Conservation (phyloP, 2,329 filamentous ascomycete genomes). For the Aureobasidium zeae region DNA sequence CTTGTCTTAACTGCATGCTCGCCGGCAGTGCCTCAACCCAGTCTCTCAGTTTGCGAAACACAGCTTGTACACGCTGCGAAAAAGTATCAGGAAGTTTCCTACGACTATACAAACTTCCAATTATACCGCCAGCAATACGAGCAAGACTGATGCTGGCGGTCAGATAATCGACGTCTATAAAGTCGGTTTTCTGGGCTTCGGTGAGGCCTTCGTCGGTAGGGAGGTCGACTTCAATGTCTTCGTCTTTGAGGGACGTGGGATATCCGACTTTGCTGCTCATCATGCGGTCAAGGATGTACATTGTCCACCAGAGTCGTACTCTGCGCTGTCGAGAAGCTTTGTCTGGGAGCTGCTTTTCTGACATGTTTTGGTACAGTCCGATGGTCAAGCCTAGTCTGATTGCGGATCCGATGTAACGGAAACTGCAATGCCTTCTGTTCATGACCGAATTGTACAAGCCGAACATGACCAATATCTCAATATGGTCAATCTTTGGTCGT, state of each 20-base stretch:
- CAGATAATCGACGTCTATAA: conserved; percentile 33
- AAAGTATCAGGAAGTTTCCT: conserved; percentile 25
- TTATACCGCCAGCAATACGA: conserved; percentile 23
- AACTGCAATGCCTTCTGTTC: conserved; percentile 39
- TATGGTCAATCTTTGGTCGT: conserved; percentile 35
- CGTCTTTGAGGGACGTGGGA: conserved; percentile 27
- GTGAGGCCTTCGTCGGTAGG: conserved; percentile 31
- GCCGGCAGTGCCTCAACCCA: conserved; percentile 31
- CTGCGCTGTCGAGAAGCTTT: conserved; percentile 26
- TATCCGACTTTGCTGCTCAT: conserved; percentile 29
- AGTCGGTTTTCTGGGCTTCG: conserved; percentile 20
- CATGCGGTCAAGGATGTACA: conserved; percentile 28
- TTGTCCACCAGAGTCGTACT: conserved; percentile 30
- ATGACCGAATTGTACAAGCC: conserved; percentile 38
- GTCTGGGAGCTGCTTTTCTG: conserved; percentile 34
- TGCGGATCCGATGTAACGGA: conserved; percentile 37
- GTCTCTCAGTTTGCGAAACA: conserved; percentile 29
- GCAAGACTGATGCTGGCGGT: conserved; percentile 35
- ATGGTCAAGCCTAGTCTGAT: conserved; percentile 38
- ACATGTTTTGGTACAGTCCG: conserved; percentile 36
- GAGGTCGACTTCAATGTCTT: conserved; percentile 34
- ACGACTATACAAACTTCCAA: conserved; percentile 20
- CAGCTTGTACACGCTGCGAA: conserved; percentile 30
- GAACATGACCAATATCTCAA: conserved; percentile 38
- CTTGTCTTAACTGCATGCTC: conserved; percentile 27